Conservation (phyloP, 2,329 filamentous ascomycete genomes). For the Dothideomycetes sp. region DNA sequence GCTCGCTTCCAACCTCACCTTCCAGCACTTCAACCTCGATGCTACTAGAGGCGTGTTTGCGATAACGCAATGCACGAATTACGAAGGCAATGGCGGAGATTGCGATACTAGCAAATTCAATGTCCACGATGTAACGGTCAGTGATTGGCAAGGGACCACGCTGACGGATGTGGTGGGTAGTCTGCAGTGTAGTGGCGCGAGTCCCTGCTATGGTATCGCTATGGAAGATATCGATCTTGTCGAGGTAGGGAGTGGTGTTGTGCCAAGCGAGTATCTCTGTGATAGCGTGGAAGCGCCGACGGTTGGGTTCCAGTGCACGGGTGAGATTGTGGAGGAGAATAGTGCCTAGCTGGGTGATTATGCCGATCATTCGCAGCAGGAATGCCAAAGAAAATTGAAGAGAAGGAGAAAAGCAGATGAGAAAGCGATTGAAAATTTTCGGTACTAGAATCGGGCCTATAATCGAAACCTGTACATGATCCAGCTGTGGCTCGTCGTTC, state of each 20-base stretch:
- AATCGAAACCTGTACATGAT: too few species aligned
- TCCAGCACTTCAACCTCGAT: conserved; percentile 21
- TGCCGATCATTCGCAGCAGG: too few species aligned
- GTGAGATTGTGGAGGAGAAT: conserved; percentile 3
- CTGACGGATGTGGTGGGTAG: conserved; percentile 12
- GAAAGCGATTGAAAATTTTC: too few species aligned
- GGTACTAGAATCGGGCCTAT: too few species aligned
- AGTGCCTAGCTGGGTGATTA: neutral
- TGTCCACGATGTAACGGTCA: conserved; percentile 20
- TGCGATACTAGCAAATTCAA: conserved; percentile 26
- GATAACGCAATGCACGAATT: conserved; percentile 20
- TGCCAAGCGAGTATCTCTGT: conserved; percentile 14
- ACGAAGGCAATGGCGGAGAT: conserved; percentile 10
- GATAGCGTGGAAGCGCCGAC: conserved; percentile 13
- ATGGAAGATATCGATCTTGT: conserved; percentile 12
- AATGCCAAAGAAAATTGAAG: too few species aligned
- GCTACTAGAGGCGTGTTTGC: conserved; percentile 12
- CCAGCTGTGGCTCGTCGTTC: too few species aligned
- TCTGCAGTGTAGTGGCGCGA: conserved; percentile 18
- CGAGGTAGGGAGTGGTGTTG: conserved; percentile 11
- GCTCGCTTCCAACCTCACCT: conserved; percentile 25
- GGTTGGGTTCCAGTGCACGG: conserved; percentile 16
- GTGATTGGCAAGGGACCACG: conserved; percentile 18
- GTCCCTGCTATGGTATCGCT: conserved; percentile 17
- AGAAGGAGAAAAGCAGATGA: neutral